A percentile compares a stretch with the other conserved stretches of the same genome.
These are phyloP conservation scores for Euryodendron excelsum DNA, from an alignment of 148 eudicot genomes.

Conservation along the genomic window DNA sequence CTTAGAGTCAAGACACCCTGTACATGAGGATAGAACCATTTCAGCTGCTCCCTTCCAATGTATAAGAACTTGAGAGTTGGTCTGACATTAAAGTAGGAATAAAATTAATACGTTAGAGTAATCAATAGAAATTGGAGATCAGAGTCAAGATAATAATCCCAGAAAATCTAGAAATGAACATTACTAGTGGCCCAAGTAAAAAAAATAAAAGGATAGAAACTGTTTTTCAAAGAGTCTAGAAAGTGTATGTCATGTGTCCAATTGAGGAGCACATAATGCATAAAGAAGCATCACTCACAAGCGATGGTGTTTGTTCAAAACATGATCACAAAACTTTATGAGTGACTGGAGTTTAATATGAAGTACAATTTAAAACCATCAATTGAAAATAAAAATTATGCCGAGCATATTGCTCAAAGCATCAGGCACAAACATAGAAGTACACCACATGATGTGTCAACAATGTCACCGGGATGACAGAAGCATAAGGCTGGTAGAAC, in stretches of 20 bases:
- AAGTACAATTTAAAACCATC: too few species aligned
- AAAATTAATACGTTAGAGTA: not conserved
- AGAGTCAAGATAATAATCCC: not conserved
- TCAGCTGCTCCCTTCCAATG: constrained; percentile 99
- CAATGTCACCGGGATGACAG: too few species aligned
- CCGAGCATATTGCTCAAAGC: too few species aligned
- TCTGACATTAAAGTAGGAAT: constrained; percentile 32
- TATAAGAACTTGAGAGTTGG: constrained; percentile 61
- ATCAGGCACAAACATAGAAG: too few species aligned
- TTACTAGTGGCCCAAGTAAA: too few species aligned
- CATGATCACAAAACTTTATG: not conserved
- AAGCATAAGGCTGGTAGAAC: too few species aligned
- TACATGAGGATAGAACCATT: constrained; percentile 67
- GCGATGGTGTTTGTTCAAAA: not conserved
- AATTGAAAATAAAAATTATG: not conserved
- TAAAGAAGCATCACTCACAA: not conserved
- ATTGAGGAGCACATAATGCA: not conserved
- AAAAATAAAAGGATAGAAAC: too few species aligned
- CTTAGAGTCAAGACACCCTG: constrained; percentile 51
- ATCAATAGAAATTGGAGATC: not conserved
- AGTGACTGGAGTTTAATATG: too few species aligned
- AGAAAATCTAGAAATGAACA: too few species aligned
- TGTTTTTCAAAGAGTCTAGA: not conserved
- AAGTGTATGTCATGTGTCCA: not conserved
- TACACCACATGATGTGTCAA: too few species aligned